Evolutionary conservation across 495 filamentous ascomycete species (phyloP).

Genomic region (Daldinia caldariorum): DNA sequence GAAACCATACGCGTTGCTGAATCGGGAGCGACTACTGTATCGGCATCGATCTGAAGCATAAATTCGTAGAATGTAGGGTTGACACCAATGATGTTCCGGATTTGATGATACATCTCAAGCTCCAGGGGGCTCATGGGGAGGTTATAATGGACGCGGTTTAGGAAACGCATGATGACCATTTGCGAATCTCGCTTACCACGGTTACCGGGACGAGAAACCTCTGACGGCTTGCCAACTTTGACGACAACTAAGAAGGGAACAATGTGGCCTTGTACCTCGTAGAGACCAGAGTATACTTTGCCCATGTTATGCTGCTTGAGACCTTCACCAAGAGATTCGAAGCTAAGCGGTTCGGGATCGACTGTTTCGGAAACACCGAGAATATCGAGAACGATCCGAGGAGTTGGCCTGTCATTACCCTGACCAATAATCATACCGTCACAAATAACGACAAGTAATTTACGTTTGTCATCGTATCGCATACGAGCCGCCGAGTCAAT

Average conservation of each 20-base stretch:
- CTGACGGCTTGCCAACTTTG: conserved; percentile 96
- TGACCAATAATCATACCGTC: conserved; percentile 99
- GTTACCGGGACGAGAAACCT: conserved; percentile 96
- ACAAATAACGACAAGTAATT: conserved; percentile 91
- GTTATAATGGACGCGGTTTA: conserved; percentile 98
- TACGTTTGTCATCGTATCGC: conserved; percentile 98
- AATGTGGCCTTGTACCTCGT: conserved; percentile 97
- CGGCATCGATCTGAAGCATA: conserved; percentile 95
- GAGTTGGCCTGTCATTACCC: conserved; percentile 95
- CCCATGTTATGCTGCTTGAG: conserved; percentile 99
- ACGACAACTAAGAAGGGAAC: conserved; percentile 97
- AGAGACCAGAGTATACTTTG: conserved; percentile 97
- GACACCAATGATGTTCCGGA: conserved; percentile 98
- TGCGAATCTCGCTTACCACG: conserved; percentile 99
- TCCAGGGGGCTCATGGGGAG: conserved; percentile 95
- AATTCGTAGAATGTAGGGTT: conserved; percentile 99
- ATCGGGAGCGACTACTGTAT: conserved; percentile 92
- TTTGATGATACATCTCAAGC: conserved; percentile 98
- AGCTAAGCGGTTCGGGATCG: conserved; percentile 97
- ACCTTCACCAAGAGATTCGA: conserved; percentile 95
- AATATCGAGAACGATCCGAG: conserved; percentile 96
- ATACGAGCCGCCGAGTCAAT: conserved; percentile 97
- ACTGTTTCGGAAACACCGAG: conserved; percentile 91
- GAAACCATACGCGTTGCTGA: conserved; percentile 93
- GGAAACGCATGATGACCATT: conserved; percentile 97